Evolutionary conservation across 1,284 basidiomycete genomes (phyloP).

Genomic region (Athelia psychrophila): DNA sequence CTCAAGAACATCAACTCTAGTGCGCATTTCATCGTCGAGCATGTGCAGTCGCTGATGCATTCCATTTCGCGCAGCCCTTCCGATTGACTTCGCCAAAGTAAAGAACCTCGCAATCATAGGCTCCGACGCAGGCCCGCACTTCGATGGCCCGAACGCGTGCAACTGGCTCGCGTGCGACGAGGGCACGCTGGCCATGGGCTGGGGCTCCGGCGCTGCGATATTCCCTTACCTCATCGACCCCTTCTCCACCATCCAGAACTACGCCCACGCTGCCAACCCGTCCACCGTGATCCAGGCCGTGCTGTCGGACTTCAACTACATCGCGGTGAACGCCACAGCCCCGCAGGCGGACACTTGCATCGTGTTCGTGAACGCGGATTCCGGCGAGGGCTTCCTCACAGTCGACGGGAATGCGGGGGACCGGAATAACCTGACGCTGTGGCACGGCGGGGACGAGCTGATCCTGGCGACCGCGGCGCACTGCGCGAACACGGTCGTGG

Average conservation of each 20-base stretch:
- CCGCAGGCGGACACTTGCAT: constrained; percentile 27
- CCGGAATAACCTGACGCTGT: constrained; percentile 54
- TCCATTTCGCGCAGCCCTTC: constrained; percentile 33
- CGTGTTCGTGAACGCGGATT: constrained; percentile 38
- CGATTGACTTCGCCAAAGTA: constrained; percentile 38
- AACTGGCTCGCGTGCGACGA: constrained; percentile 44
- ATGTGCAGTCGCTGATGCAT: not conserved
- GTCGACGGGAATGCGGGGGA: constrained; percentile 47
- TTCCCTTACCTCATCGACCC: constrained; percentile 16
- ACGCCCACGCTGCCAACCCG: constrained; percentile 1
- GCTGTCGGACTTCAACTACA: constrained; percentile 1
- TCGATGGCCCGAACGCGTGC: constrained; percentile 56
- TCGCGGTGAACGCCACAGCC: constrained; percentile 13
- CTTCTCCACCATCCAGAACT: constrained; percentile 10
- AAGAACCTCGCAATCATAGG: constrained; percentile 31
- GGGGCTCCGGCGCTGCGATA: constrained; percentile 52
- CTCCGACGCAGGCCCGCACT: constrained; percentile 57
- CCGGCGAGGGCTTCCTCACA: constrained; percentile 46
- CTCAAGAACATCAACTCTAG: constrained; percentile 54
- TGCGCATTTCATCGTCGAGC: not conserved
- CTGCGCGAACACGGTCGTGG: constrained; percentile 57
- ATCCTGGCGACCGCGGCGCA: constrained; percentile 29
- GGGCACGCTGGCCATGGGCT: constrained; percentile 61
- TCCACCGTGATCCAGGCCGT: constrained; percentile 5
- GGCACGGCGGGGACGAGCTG: constrained; percentile 52